Base-by-base conservation (phyloP, 441 rosid species). In the Theobroma grandiflorum region DNA sequence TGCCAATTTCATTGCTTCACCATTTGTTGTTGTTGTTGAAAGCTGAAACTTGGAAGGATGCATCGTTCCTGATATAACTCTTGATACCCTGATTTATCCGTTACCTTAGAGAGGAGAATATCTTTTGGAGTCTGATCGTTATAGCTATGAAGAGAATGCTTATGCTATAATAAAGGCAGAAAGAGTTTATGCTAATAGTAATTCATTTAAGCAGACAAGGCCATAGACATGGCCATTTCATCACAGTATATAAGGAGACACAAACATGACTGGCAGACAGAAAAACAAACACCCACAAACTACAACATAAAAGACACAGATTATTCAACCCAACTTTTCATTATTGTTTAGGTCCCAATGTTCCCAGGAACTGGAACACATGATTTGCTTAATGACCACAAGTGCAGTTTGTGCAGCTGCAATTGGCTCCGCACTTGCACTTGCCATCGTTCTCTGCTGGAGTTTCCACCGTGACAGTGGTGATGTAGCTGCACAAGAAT, bases 361-460 rank as follows among this genome's bases (percentile, higher is more conserved):
- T 6, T 22, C 1, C 22, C 14, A 18, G 49, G 33, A 47, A 8
- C 66, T 6, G 42, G 58, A 22, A 42, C 35, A 16, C 33, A 42
- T 11, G 16, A 10, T 40, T 62, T 8, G 52, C 71, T 75, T 70
- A 86, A 14, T 84, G 87, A 79, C 75, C 76, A 31, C 89, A 87
- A 64, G 94, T 87, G 92, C 97, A 94, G 83, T 76, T 35, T 22
- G 77, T 68, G 83, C 97, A 93, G 74, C 85, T 20, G 93, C 97
- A 95, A 87, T 35, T 77, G 62, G 85, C 52, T 47, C 97, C 95
- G 78, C 98, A 95, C 90, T 91, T 90, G 97, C 97, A 95, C 74
- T 89, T 83, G 79, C 92, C 93, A 1, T 87, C 86, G 43, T 88
- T 75, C 95, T 93, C 97, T 7, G 86, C 89, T 2, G 89, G 87